These are phyloP conservation scores for Epipyxis sp. DNA, from an alignment of 108 stramenopile genomes.

Conservation along the genomic window DNA sequence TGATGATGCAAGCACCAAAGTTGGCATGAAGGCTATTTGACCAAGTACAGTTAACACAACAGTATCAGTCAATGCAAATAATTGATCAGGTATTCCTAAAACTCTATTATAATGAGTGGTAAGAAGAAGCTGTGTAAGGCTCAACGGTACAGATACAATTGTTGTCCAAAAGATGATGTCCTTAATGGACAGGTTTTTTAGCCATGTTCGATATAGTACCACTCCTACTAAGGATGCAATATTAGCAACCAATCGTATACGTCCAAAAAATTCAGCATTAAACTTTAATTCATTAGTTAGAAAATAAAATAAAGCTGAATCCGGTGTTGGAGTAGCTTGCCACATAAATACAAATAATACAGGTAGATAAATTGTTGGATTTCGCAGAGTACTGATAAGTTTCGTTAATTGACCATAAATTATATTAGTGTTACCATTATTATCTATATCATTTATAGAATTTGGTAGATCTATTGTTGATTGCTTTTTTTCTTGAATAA, in stretches of 20 bases:
- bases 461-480: background rate
- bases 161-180: slow-evolving; percentile 76
- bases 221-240: slow-evolving; percentile 78
- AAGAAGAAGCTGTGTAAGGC: slow-evolving; percentile 71
- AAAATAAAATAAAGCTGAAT: slow-evolving; percentile 87
- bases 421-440: too few relatives aligned
- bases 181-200: slow-evolving; percentile 67
- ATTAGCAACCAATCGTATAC: slow-evolving; percentile 74
- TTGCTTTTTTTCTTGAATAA: slow-evolving; percentile 62
- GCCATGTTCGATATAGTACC: slow-evolving; percentile 67
- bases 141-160: slow-evolving; percentile 65
- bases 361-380: slow-evolving; percentile 77
- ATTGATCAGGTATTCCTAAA: slow-evolving; percentile 79
- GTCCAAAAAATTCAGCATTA: slow-evolving; percentile 83
- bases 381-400: slow-evolving; percentile 69
- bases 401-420: slow-evolving; percentile 63
- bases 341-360: slow-evolving; percentile 85
- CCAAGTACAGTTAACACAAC: slow-evolving; percentile 76
- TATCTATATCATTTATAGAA: too few relatives aligned
- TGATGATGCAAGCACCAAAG: slow-evolving; percentile 81
- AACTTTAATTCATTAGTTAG: slow-evolving; percentile 83
- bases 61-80: slow-evolving; percentile 88
- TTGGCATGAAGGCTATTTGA: slow-evolving; percentile 86
- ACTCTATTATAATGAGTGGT: slow-evolving; percentile 74
- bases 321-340: slow-evolving; percentile 86